Evolutionary conservation across 169 alveolate genomes (phyloP).

Genomic region (Plasmodium chabaudi): DNA sequence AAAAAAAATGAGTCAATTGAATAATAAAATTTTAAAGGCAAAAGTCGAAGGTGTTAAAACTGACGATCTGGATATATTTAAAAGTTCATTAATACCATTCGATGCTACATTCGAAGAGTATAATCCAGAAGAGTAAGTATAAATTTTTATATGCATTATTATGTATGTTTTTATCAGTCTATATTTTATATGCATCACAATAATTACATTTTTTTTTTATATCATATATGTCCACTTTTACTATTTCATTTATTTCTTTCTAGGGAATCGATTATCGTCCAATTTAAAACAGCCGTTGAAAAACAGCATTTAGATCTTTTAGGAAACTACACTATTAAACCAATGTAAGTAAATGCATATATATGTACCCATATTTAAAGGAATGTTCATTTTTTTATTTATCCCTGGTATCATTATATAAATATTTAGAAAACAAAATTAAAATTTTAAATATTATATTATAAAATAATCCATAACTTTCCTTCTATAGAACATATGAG

Average conservation of each 20-base stretch:
- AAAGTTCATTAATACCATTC: conserved; percentile 48
- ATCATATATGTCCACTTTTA: background rate
- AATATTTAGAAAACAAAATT: too few relatives aligned
- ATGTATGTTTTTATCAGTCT: background rate
- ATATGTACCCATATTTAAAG: background rate
- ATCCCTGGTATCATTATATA: too few relatives aligned
- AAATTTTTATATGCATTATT: background rate
- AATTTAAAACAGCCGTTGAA: conserved; percentile 36
- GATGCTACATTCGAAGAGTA: conserved; percentile 54
- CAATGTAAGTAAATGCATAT: conserved; percentile 38
- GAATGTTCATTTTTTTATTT: background rate
- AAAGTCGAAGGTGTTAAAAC: conserved; percentile 38
- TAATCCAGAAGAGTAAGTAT: conserved; percentile 36
- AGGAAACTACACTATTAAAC: conserved; percentile 36
- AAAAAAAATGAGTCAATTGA: conserved; percentile 63
- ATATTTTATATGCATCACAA: too few relatives aligned
- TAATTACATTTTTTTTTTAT: too few relatives aligned
- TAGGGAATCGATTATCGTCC: conserved; percentile 39
- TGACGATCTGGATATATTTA: conserved; percentile 44
- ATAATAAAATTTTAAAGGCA: conserved; percentile 56
- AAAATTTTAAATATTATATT: too few relatives aligned
- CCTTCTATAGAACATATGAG: background rate
- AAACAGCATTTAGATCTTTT: conserved; percentile 45
- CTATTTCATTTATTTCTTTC: background rate
- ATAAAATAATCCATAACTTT: too few relatives aligned